A percentile compares a stretch with the other conserved stretches of the same genome.
These are phyloP conservation scores for Trametes meyenii DNA, from an alignment of 768 basidiomycete genomes.

Conservation along the genomic window DNA sequence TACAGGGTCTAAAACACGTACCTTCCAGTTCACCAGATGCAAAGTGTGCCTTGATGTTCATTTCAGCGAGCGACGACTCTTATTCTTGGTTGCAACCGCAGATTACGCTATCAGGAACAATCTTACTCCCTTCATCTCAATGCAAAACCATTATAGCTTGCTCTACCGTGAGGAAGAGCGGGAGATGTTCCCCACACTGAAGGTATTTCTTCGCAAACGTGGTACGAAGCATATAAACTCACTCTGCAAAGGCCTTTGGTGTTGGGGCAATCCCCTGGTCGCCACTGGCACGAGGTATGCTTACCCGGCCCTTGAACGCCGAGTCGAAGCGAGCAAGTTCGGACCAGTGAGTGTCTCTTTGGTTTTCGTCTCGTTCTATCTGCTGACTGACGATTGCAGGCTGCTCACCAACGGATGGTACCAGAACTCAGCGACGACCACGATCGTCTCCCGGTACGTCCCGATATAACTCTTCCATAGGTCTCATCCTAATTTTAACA, in stretches of 20 bases:
- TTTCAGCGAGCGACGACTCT: background rate
- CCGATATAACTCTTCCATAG: background rate
- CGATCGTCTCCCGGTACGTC: background rate
- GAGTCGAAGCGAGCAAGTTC: constrained; percentile 31
- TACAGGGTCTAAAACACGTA: background rate
- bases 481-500: background rate
- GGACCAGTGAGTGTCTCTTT: constrained; percentile 27
- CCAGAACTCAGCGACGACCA: background rate
- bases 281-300: constrained; percentile 39
- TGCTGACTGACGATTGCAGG: background rate
- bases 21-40: constrained; percentile 37
- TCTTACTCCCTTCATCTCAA: constrained; percentile 60
- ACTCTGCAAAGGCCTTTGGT: constrained; percentile 31
- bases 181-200: constrained; percentile 49
- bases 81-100: constrained; percentile 21
- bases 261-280: constrained; percentile 46
- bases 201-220: constrained; percentile 16
- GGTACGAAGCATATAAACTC: background rate
- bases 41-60: constrained; percentile 31
- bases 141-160: constrained; percentile 63
- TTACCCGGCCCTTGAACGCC: constrained; percentile 32
- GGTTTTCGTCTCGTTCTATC: background rate
- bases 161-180: constrained; percentile 64
- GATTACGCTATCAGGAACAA: constrained; percentile 45
- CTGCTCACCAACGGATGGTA: background rate